These are phyloP conservation scores for Camelina hispida DNA, from an alignment of 345 rosid genomes.

Conservation along the genomic window DNA sequence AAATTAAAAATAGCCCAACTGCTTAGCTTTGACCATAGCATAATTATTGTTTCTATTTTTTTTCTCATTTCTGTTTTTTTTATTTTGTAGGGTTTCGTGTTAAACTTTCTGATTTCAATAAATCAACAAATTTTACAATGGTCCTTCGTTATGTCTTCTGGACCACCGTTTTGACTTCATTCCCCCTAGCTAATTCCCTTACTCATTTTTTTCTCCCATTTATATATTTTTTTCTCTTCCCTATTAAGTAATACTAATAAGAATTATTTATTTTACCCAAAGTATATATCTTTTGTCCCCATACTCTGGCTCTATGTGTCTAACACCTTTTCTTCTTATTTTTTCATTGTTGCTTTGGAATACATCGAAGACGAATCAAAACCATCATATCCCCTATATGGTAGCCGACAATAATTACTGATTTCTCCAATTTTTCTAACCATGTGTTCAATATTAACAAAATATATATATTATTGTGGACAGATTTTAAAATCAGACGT, in stretches of 20 bases:
- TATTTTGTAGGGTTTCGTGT: constrained; percentile 24
- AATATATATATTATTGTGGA: too few species aligned
- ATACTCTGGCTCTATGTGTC: not conserved
- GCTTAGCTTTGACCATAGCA: constrained; percentile 76
- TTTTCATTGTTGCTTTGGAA: constrained; percentile 2
- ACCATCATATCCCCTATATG: constrained; percentile 24
- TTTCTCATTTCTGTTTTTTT: not conserved
- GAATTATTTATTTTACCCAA: not conserved
- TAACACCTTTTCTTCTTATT: not conserved
- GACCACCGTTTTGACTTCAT: constrained; percentile 49
- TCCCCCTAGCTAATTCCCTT: constrained; percentile 16
- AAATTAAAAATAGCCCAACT: constrained; percentile 41
- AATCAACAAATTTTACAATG: constrained; percentile 28
- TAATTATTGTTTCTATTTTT: constrained; percentile 32
- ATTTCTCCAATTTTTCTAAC: not conserved
- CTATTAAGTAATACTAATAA: constrained; percentile 4
- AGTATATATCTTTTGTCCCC: not conserved
- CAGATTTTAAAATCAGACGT: not conserved
- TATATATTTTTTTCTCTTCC: not conserved
- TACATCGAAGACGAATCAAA: constrained; percentile 23
- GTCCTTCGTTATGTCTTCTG: constrained; percentile 38
- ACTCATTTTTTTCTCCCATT: constrained; percentile 22
- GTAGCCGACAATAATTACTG: constrained; percentile 29
- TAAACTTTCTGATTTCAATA: constrained; percentile 35
- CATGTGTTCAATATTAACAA: not conserved